Evolutionary conservation across 495 filamentous ascomycete species (phyloP), one percentile per base, ranked within the genome.

Genomic region (Chlorociboria aeruginascens): DNA sequence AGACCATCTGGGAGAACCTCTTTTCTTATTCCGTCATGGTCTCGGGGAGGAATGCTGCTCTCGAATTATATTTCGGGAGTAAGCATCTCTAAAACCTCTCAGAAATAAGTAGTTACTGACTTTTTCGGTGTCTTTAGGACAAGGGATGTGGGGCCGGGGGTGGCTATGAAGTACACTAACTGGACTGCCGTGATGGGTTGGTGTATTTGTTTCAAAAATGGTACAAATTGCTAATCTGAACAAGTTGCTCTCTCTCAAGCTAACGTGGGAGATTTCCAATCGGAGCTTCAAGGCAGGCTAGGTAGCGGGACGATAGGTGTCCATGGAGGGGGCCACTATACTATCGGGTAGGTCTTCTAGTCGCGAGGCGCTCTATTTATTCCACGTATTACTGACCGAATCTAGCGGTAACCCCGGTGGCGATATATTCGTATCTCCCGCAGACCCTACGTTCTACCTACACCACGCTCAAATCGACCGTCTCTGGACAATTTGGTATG

Each of bases 401-500:
- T 9, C 14, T 7, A 50, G 48, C 8, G 53, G 53, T 38, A 49
- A 56, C 12, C 53, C 49, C 25, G 45, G 53, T 32, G 53, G 48
- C 40, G 81, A 82, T 60, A 55, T 77, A 29, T 81, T 67, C 50
- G 69, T 65, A 16, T 74, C 68, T 32, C 72, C 79, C 3, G 76
- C 77, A 7, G 83, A 86, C 48, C 81, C 82, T 7, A 71, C 67
- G 10, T 86, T 86, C 63, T 86, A 67, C 58, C 67, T 80, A 16
- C 82, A 86, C 60, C 83, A 87, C 58, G 75, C 70, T 4, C 75
- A 77, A 68, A 73, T 89, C 46, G 84, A 87, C 61, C 74, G 76
- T 33, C 51, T 77, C 3, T 86, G 72, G 67, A 82, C 78, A 73
- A 77, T 79, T 25, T 86, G 83, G 83, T 81, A 86, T 7, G 36